phyloP scores from a whole-genome alignment of 805 yeast species.

The Ascoidea tarda region DNA sequence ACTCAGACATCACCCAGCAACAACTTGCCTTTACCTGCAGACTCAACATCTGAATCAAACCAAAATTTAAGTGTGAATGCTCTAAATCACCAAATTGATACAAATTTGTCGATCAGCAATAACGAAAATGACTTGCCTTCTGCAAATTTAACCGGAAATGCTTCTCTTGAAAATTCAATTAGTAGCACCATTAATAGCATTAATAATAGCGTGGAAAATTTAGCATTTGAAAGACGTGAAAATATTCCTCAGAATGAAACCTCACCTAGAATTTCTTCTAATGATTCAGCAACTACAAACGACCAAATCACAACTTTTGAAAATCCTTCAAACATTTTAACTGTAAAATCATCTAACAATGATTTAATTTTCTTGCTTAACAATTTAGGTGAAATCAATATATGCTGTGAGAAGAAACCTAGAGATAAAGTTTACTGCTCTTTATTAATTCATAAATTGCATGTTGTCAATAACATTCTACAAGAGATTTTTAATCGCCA shows the following conservation, averaged over 20 bases:
- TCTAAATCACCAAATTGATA: too few species aligned
- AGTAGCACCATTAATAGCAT: slow-evolving; percentile 1
- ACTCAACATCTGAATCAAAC: too few species aligned
- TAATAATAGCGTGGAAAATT: not conserved
- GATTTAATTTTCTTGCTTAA: not conserved
- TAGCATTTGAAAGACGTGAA: too few species aligned
- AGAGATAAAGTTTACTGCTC: not conserved
- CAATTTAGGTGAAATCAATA: not conserved
- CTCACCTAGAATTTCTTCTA: too few species aligned
- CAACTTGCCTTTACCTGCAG: too few species aligned
- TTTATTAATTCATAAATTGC: too few species aligned
- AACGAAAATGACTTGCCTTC: not conserved
- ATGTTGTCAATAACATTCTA: not conserved
- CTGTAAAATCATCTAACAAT: not conserved
- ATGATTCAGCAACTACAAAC: too few species aligned
- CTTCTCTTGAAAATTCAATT: not conserved
- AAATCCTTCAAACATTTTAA: not conserved
- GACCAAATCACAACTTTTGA: not conserved
- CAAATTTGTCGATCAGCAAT: too few species aligned
- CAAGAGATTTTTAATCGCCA: not conserved
- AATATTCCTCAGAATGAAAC: not conserved
- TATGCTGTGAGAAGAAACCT: not conserved
- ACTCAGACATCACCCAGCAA: too few species aligned
- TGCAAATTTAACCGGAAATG: not conserved
- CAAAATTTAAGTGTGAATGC: too few species aligned